Base-by-base conservation (phyloP, 2,329 filamentous ascomycete species). In the Calonectria leucothoes region DNA sequence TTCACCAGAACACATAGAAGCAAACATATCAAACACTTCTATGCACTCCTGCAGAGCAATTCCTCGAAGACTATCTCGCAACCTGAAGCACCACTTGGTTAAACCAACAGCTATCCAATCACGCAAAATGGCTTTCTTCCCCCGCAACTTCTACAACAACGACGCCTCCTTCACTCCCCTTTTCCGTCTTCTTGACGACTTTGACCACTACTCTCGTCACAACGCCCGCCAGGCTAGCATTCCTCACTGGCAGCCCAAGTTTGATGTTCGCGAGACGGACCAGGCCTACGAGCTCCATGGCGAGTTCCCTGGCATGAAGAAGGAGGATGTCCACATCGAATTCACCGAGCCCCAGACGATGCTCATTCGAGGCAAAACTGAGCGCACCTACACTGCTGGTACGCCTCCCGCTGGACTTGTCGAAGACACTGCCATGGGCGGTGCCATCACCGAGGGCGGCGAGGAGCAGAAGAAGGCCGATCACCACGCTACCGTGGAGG, bases 271-370 rank as follows among this genome's bases (percentile, higher is more conserved):
- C 82, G 94, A 97, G 86, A 90, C 89, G 15, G 89, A 89, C 74
- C 85, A 91, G 7, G 83, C 87, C 75, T 96, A 95, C 82, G 93
- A 96, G 84, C 92, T 96, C 25, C 91, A 96, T 79, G 94, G 94
- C 80, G 94, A 96, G 84, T 91, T 96, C 7, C 93, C 94, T 0
- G 94, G 94, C 69, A 88, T 96, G 78, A 90, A 90, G 75, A 94
- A 94, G 85, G 91, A 94, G 79, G 88, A 95, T 80, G 87, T 97
- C 81, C 87, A 89, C 82, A 94, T 96, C 82, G 94, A 96, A 82
- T 96, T 96, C 88, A 92, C 91, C 72, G 94, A 96, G 82, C 87
- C 89, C 51, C 92, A 94, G 85, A 95, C 93, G 20, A 86, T 96
- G 52, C 89, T 91, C 75, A 88, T 97, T 82, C 91, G 90, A 71